Evolutionary conservation across 2,329 filamentous ascomycete genomes (phyloP).

Genomic region (Trichophyton mentagrophytes): DNA sequence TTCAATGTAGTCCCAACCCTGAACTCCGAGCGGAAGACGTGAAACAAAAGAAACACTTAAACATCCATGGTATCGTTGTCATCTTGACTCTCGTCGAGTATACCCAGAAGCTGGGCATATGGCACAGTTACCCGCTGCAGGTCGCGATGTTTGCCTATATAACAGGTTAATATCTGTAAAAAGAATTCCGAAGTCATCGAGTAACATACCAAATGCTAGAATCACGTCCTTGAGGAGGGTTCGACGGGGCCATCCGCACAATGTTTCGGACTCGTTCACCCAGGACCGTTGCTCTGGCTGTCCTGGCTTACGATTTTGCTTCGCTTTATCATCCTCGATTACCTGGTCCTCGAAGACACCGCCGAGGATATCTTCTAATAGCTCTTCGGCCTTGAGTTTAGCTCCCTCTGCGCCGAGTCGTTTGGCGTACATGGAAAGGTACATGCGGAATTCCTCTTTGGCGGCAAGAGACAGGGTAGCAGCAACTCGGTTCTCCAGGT

Average conservation of each 20-base stretch:
- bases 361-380: conserved; percentile 69
- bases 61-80: conserved; percentile 11
- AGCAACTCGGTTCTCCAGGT: conserved; percentile 87
- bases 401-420: conserved; percentile 81
- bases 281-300: conserved; percentile 41
- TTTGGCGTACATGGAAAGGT: conserved; percentile 97
- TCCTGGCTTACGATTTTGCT: conserved; percentile 1
- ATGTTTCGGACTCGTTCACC: conserved; percentile 53
- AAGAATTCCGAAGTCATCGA: conserved; percentile 7
- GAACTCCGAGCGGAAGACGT: conserved; percentile 1
- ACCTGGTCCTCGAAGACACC: conserved; percentile 50
- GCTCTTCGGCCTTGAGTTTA: conserved; percentile 79
- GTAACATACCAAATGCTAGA: conserved; percentile 68
- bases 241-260: conserved; percentile 84
- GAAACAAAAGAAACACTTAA: not conserved
- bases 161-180: conserved; percentile 23
- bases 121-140: conserved; percentile 89
- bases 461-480: conserved; percentile 74
- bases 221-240: conserved; percentile 84
- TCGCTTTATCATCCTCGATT: conserved; percentile 28
- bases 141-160: conserved; percentile 79
- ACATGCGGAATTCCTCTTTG: conserved; percentile 83
- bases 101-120: conserved; percentile 69
- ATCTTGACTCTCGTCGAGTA: conserved; percentile 27
- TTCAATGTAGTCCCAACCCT: not conserved